Evolutionary conservation across 2,329 filamentous ascomycete genomes (phyloP), one percentile per base, ranked within the genome.

Genomic region (Clonostachys solani): DNA sequence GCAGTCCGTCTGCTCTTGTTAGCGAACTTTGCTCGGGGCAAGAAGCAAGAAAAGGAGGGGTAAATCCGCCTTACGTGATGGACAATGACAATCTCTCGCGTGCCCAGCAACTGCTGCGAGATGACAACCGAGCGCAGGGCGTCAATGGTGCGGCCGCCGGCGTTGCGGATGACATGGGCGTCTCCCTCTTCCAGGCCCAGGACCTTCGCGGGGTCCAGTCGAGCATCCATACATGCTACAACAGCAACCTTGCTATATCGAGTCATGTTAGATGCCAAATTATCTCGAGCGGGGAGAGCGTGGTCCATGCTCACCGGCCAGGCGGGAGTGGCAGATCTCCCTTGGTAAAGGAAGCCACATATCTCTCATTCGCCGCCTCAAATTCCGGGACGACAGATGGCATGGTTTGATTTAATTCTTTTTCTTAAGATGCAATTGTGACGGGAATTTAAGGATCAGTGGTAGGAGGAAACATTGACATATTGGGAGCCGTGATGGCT

Each of bases 161-260:
- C 86, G 54, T 91, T 92, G 49, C 87, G 81, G 50, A 91, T 85
- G 33, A 91, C 80, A 64, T 94, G 88, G 1, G 88, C 89, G 53
- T 91, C 86, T 38, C 89, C 88, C 16, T 89, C 77, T 17, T 76
- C 69, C 48, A 92, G 84, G 9, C 84, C 85, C 46, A 90, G 85
- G 2, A 85, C 85, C 12, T 77, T 70, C 4, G 81, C 76, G 0
- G 88, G 82, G 56, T 92, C 77, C 55, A 84, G 71, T 45, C 88
- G 81, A 6, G 89, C 86, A 59, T 94, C 88, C 87, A 94, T 94
- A 66, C 89, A 94, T 1, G 87, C 88, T 41, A 92, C 76, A 29
- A 64, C 54, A 6, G 57, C 54, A 7, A 67, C 60, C 40, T 67
- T 67, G 46, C 65, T 67, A 43, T 15, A 35, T n/a, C 23, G 23